phyloP scores from a whole-genome alignment of 345 rosid genomes.

The Gossypium stocksii region DNA sequence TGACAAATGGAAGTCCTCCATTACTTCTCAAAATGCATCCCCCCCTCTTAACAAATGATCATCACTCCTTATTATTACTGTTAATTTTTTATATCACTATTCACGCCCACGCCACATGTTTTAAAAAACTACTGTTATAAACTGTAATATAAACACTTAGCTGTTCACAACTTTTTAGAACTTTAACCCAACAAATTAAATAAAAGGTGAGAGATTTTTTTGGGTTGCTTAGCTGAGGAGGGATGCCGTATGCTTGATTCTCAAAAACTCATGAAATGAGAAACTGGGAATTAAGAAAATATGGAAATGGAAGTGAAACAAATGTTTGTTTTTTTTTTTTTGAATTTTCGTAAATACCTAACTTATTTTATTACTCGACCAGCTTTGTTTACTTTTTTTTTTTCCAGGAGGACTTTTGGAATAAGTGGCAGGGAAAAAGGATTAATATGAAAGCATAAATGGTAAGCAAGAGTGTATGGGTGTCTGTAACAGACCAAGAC shows the following conservation, averaged over 20 bases:
- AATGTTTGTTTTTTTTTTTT: too few species aligned
- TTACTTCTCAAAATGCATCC: not conserved
- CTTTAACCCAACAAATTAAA: too few species aligned
- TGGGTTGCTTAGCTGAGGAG: too few species aligned
- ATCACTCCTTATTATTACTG: not conserved
- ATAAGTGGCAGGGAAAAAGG: not conserved
- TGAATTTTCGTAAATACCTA: not conserved
- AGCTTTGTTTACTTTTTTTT: not conserved
- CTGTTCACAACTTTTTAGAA: too few species aligned
- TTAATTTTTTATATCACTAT: too few species aligned
- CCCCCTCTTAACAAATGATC: not conserved
- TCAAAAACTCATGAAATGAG: not conserved
- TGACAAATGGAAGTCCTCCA: constrained; percentile 2
- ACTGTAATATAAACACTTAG: too few species aligned
- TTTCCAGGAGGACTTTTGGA: not conserved
- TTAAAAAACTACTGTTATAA: not conserved
- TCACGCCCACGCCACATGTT: not conserved
- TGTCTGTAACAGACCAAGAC: too few species aligned
- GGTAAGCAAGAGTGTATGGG: too few species aligned
- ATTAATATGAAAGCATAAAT: not conserved
- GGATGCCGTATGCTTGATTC: not conserved
- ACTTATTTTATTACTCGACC: not conserved
- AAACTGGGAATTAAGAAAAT: too few species aligned
- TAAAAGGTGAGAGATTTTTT: too few species aligned
- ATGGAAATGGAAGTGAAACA: too few species aligned